Base-by-base conservation (phyloP, 129 eudicot genomes). In the Artemisia annua region DNA sequence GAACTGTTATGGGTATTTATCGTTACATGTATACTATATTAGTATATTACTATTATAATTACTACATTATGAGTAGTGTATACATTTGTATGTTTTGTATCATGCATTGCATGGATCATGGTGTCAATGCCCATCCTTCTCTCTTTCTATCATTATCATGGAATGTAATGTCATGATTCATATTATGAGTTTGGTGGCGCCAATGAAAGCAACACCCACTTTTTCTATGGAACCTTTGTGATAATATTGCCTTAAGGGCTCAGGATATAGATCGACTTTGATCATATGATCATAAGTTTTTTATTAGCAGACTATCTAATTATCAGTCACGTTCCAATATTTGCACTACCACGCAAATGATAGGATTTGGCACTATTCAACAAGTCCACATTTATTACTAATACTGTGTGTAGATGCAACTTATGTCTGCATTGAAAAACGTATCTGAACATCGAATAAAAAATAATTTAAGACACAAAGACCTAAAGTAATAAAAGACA, bases 141-240 rank as follows among this genome's bases (percentile, higher is more conserved):
- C 66, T 43, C 71, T 70, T 39, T 70, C 71, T 70, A 20, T 70
- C 77, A 26, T 62, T 78, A 70, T 78, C 77, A 70, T 78, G 82
- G 77, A 78, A 70, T 70, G 57, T 63, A 76, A 24, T 64, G 77
- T 78, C 77, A 78, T 70, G 72, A 70, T 71, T 70, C 81, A 49
- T 61, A 16, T 54, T 17, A 71, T 70, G 77, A 78, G 63, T 71
- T 63, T 78, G 82, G 72, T 78, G 72, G 77, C 32, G 51, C 72
- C 77, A 63, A 15, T 22, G 82, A 78, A 63, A 78, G 66, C 72
- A 43, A 78, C 77, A 17, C 54, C 82, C 82, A 78, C 77, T 78
- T 71, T 56, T 70, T 43, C 7, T 20, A 63, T 70, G 22, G 4
- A 55, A 55, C 63, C 61, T 57, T 75, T 66, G 51, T 68, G 74